Evolutionary conservation across 352 stramenopile species (phyloP), one percentile per base, ranked within the genome.

Genomic region (Pythium sukuiense): DNA sequence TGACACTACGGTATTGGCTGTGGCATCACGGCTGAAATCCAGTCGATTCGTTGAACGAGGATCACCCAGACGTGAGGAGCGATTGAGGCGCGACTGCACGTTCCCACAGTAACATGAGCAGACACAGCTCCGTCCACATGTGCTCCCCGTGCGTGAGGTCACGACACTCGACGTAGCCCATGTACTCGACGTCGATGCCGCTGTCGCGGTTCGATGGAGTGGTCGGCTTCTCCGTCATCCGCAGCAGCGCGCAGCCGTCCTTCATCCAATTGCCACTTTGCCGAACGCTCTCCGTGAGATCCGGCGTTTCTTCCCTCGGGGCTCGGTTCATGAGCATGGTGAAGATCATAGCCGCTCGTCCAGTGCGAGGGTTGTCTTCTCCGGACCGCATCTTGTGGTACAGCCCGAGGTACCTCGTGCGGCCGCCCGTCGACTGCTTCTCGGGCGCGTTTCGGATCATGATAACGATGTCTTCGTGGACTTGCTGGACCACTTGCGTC

Each of bases 61-160:
- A 14, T 48, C 18, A 48, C 26, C 37, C 37, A 13, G 18, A 48
- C 3, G 41, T 54, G 46, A 54, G 46, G 8, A 65, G 24, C 18
- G 60, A 56, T 59, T 64, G 59, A 6, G 66, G 60, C 30, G 60
- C 50, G 35, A 72, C 66, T 1, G 66, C 59, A 6, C 53, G 29
- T 43, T 72, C 59, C 66, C 66, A 72, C 6, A 61, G 66, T 13
- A 72, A 33, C 66, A 72, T 62, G 24, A 72, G 52, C 29, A 66
- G 48, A 48, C 59, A 72, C 9, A 72, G 59, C 39, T 72, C 65
- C 33, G 46, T 61, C 65, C 65, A 72, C 65, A 72, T 72, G 59
- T 72, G 65, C 18, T 72, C 37, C 6, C 57, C 66, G 37, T 72
- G 66, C 14, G 33, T 12, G 1, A 18, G 8, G n/a, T 61, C 49